Evolutionary conservation across 2,329 filamentous ascomycete genomes (phyloP), one percentile per base, ranked within the genome.

Genomic region (Diplodia seriata): DNA sequence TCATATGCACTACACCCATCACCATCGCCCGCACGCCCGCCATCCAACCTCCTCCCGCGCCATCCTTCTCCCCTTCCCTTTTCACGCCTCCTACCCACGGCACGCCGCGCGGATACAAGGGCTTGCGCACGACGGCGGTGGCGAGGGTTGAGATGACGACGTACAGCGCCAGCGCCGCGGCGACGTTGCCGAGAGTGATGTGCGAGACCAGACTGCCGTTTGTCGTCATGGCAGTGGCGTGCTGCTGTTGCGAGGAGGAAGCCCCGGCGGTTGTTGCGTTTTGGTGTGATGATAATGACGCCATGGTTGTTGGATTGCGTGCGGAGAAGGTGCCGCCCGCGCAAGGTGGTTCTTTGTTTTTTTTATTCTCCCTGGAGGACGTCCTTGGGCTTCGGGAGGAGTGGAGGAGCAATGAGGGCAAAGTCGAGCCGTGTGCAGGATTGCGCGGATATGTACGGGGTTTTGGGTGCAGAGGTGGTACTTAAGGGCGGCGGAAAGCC

Each of bases 21-120:
- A 63, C 33, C 9, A 31, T 14, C 47, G 59, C 29, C 47, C 12
- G 50, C 29, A 36, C 18, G 6, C 47, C 47, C 8, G n/a, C 59
- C 23, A 51, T n/a, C 59, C 31, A 38, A 9, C 59, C 47, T 4
- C 36, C 40, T 3, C 20, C 47, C 51, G 29, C 59, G 29, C 36
- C 43, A 33, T 20, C 43, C n/a, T 47, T 11, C n/a, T 47, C 8
- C 11, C n/a, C 43, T 20, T 47, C 43, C 9, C 11, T 20, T 20
- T 47, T 20, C 8, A 8, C n/a, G 9, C 8, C 43, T 15, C 59
- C 59, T 31, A 63, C 59, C 59, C 59, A 63, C 31, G 59, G 59
- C 31, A 63, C 29, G 14, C 18, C 14, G 6, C 15, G 12, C 11
- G 59, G 59, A 26, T 63, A 63, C 23, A 12, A 14, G 11, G 59